phyloP scores from a whole-genome alignment of 148 eudicot genomes.

The Persicaria tinctoria region DNA sequence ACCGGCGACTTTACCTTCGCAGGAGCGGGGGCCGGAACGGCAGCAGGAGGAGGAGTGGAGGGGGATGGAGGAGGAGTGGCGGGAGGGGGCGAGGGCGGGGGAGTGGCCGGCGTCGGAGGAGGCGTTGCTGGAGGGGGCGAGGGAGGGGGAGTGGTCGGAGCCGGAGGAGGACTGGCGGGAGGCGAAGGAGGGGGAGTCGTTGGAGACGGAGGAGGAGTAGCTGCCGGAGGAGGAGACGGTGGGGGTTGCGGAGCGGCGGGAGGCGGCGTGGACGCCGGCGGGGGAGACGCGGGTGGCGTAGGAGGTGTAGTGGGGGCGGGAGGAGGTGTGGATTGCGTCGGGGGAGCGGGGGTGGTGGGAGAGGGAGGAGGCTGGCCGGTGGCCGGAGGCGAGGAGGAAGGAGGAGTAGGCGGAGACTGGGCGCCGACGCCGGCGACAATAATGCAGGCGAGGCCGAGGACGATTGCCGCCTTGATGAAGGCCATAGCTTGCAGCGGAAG shows the following conservation, averaged over 20 bases:
- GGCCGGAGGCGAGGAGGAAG: background rate
- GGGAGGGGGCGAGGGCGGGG: background rate
- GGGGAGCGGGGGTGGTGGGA: background rate
- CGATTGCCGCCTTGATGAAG: slow-evolving; percentile 16
- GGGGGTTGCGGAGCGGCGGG: background rate
- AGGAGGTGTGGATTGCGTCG: background rate
- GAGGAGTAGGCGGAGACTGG: slow-evolving; percentile 13
- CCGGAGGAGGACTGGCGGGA: background rate
- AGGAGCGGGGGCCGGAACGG: slow-evolving; percentile 2
- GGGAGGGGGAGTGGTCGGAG: background rate
- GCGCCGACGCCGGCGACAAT: slow-evolving; percentile 18
- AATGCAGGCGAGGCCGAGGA: slow-evolving; percentile 27
- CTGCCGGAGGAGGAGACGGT: background rate
- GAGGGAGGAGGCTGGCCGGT: background rate
- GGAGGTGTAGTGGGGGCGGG: background rate
- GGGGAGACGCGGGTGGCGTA: background rate
- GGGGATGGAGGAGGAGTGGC: background rate
- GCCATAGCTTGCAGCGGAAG: background rate
- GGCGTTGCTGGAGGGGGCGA: slow-evolving; percentile 6
- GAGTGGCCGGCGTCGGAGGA: background rate
- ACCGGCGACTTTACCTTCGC: background rate
- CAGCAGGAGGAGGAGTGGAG: background rate
- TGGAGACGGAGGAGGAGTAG: slow-evolving; percentile 18
- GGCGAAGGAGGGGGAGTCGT: slow-evolving; percentile 13
- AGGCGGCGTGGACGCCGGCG: background rate